phyloP scores from a whole-genome alignment of 2,329 filamentous ascomycete species.

The Cladosporium cucumerinum region DNA sequence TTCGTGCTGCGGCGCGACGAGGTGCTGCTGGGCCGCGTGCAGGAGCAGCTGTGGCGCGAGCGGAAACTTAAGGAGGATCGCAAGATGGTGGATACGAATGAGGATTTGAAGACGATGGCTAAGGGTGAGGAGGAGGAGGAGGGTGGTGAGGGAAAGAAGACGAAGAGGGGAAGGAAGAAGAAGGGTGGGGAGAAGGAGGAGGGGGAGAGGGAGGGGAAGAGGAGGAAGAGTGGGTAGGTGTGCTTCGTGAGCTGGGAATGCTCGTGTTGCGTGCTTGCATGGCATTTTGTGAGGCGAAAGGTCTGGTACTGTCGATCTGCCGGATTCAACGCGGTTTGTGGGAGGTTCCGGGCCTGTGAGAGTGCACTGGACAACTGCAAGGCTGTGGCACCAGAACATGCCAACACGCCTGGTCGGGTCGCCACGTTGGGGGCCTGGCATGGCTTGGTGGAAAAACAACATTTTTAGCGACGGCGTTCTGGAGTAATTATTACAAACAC shows the following conservation, averaged over 20 bases:
- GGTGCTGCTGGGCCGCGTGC: constrained; percentile 80
- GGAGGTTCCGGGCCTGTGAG: neutral
- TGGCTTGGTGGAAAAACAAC: neutral
- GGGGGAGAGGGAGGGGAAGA: constrained; percentile 18
- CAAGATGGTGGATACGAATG: constrained; percentile 44
- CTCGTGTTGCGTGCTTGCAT: neutral
- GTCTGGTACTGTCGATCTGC: neutral
- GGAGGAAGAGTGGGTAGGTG: constrained; percentile 10
- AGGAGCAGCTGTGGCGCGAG: constrained; percentile 85
- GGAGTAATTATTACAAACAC: neutral
- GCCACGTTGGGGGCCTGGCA: neutral
- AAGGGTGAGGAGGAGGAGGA: constrained; percentile 60
- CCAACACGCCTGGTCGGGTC: neutral
- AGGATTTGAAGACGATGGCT: constrained; percentile 10
- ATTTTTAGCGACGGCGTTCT: constrained; percentile 22
- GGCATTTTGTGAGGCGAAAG: neutral
- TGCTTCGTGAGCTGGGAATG: neutral
- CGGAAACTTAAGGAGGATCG: constrained; percentile 79
- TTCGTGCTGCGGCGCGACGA: constrained; percentile 87
- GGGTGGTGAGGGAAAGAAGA: constrained; percentile 26
- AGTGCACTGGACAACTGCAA: neutral
- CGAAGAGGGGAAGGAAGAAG: constrained; percentile 29
- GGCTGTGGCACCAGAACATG: neutral
- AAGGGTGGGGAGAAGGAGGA: constrained; percentile 18
- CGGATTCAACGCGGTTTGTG: neutral